These are phyloP conservation scores for Chaetomium fimeti DNA, from an alignment of 495 filamentous ascomycete genomes.

Conservation along the genomic window DNA sequence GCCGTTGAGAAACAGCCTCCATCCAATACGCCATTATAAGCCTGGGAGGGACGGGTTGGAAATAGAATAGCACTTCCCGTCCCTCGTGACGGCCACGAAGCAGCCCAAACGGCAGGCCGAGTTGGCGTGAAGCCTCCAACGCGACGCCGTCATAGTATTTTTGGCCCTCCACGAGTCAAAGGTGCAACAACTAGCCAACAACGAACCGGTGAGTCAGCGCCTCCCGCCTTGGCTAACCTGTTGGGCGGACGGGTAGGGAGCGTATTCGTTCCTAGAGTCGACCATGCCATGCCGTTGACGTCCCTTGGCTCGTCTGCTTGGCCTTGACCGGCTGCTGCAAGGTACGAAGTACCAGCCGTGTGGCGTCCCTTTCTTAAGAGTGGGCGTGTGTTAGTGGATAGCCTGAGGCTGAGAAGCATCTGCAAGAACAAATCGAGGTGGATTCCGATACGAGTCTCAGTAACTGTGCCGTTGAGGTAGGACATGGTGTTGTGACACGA, in stretches of 20 bases:
- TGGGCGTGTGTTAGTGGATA: not conserved
- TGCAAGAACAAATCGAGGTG: not conserved
- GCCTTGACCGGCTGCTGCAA: constrained; percentile 5
- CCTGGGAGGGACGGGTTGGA: not conserved
- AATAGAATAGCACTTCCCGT: not conserved
- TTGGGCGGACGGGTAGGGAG: not conserved
- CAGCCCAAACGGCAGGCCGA: too few relatives aligned
- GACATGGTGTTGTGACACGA: not conserved
- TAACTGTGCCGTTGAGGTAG: not conserved
- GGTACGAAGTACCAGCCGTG: not conserved
- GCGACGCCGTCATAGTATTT: too few relatives aligned
- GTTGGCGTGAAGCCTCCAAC: too few relatives aligned
- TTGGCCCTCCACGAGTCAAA: not conserved
- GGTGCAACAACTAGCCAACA: not conserved
- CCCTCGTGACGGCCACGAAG: not conserved
- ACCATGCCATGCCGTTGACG: not conserved
- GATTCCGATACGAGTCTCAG: not conserved
- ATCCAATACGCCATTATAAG: too few relatives aligned
- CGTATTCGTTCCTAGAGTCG: not conserved
- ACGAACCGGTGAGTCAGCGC: not conserved
- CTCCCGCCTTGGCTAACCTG: not conserved
- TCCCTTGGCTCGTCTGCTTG: not conserved
- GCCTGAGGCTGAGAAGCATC: not conserved
- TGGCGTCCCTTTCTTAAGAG: not conserved
- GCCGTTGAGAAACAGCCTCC: too few relatives aligned